Evolutionary conservation across 148 eudicot species (phyloP).

Genomic region (Selenicereus undatus): DNA sequence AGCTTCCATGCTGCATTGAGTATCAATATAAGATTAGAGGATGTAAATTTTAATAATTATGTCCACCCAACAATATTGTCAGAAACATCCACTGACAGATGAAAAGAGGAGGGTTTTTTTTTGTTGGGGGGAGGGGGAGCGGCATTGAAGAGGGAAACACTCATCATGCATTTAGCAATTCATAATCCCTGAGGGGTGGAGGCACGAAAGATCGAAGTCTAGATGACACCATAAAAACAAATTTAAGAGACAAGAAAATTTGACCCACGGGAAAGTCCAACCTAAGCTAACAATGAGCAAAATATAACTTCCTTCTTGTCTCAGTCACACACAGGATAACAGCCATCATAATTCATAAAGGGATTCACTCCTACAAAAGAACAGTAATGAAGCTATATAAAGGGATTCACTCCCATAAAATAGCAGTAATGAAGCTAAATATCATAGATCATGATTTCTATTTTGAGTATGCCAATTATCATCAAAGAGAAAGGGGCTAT

Average conservation of each 20-base stretch:
- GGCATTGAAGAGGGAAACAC: too few relatives aligned
- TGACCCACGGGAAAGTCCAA: neutral
- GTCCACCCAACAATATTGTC: neutral
- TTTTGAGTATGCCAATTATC: too few relatives aligned
- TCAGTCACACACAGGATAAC: neutral
- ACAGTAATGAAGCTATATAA: too few relatives aligned
- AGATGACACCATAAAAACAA: neutral
- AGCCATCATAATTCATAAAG: neutral
- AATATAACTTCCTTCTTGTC: neutral
- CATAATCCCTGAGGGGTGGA: neutral
- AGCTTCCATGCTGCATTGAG: conserved; percentile 50
- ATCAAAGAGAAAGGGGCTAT: neutral
- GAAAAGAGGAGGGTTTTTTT: too few relatives aligned
- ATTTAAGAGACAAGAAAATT: neutral
- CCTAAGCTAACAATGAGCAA: neutral
- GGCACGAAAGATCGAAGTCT: neutral
- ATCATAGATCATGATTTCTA: neutral
- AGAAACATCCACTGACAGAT: neutral
- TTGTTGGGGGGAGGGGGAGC: too few relatives aligned
- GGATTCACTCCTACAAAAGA: too few relatives aligned
- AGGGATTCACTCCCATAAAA: too few relatives aligned
- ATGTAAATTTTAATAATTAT: neutral
- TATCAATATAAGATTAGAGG: neutral
- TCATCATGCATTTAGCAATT: too few relatives aligned
- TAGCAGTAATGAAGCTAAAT: neutral